Conservation (phyloP, 1,284 basidiomycete species). For the Papiliotrema terrestris region DNA sequence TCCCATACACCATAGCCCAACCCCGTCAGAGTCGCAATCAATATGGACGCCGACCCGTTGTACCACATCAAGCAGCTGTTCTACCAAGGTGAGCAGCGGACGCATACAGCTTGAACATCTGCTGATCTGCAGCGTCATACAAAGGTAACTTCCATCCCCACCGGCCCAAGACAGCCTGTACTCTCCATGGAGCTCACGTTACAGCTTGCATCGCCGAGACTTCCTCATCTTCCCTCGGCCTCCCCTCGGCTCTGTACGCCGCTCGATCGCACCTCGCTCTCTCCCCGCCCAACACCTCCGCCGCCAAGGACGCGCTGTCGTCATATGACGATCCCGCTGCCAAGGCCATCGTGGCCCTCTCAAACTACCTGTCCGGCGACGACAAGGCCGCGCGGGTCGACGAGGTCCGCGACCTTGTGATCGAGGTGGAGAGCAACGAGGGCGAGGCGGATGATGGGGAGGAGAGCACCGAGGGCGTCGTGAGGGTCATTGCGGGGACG, state of each 20-base stretch:
- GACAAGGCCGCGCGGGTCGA: slow-evolving; percentile 63
- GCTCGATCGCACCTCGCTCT: slow-evolving; percentile 78
- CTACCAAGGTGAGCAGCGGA: slow-evolving; percentile 59
- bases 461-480: slow-evolving; percentile 62
- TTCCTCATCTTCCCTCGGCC: slow-evolving; percentile 27
- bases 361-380: slow-evolving; percentile 57
- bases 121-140: slow-evolving; percentile 40
- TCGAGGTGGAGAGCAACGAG: slow-evolving; percentile 67
- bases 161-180: not conserved
- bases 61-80: slow-evolving; percentile 84
- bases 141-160: slow-evolving; percentile 28
- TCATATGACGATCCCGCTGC: slow-evolving; percentile 61
- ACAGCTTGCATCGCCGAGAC: slow-evolving; percentile 46
- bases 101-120: not conserved
- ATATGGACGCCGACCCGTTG: slow-evolving; percentile 74
- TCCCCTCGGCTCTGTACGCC: slow-evolving; percentile 64
- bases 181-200: slow-evolving; percentile 1
- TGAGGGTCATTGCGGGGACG: slow-evolving; percentile 73
- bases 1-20: not conserved
- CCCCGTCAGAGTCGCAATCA: slow-evolving; percentile 6
- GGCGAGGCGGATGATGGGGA: slow-evolving; percentile 62
- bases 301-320: slow-evolving; percentile 56
- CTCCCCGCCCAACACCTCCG: slow-evolving; percentile 57
- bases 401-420: slow-evolving; percentile 74
- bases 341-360: slow-evolving; percentile 68